These are phyloP conservation scores for Fusarium kyushuense DNA, from an alignment of 2,329 filamentous ascomycete species.

Conservation along the genomic window DNA sequence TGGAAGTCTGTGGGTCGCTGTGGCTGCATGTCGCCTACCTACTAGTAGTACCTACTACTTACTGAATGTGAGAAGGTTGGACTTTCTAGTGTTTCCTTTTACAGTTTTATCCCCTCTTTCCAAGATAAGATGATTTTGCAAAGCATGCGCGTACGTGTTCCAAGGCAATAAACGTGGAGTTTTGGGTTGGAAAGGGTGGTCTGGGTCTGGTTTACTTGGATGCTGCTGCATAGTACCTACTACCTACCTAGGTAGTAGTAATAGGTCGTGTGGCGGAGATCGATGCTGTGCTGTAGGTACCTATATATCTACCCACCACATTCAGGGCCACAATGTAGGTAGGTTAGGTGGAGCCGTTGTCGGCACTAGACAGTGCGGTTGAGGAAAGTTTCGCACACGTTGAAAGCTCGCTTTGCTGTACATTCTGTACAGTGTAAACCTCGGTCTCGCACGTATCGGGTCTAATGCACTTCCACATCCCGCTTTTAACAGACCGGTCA, in stretches of 20 bases:
- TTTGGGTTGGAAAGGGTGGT: background rate
- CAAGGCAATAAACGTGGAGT: background rate
- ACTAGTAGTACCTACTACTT: background rate
- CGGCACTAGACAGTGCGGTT: conserved; percentile 39
- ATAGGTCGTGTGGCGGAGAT: conserved; percentile 26
- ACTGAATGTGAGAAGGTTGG: background rate
- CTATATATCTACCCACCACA: background rate
- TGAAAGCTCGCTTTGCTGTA: no score
- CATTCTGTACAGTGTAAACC: conserved; percentile 13
- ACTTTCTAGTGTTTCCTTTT: background rate
- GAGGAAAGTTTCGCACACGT: conserved; percentile 19
- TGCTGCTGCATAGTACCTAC: background rate
- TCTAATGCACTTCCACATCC: conserved; percentile 10
- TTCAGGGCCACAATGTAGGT: background rate
- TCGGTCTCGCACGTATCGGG: conserved; percentile 26
- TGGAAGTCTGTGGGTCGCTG: conserved; percentile 6
- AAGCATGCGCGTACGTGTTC: background rate
- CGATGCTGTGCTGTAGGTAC: background rate
- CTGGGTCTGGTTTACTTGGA: conserved; percentile 3
- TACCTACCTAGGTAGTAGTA: no score
- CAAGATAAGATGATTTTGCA: conserved; percentile 1
- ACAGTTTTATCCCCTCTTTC: background rate
- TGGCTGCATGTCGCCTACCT: background rate
- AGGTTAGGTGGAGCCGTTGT: conserved; percentile 30
- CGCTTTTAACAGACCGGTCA: conserved; percentile 15